phyloP scores from a whole-genome alignment of 2,329 filamentous ascomycete species.

The Teratosphaeria viscida region DNA sequence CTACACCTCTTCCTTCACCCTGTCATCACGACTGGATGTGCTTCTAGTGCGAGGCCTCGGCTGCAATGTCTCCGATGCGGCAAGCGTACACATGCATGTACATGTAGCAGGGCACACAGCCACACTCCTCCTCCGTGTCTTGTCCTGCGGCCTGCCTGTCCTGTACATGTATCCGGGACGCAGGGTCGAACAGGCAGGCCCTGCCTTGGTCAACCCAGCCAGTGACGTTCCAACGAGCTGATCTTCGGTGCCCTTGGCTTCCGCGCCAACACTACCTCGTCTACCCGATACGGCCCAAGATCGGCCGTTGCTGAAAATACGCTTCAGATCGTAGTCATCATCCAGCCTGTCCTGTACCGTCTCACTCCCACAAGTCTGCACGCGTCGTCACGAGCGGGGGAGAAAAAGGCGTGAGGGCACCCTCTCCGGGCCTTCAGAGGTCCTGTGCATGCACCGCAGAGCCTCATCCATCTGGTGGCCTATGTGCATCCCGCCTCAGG shows the following conservation, averaged over 20 bases:
- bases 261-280: background rate
- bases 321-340: background rate
- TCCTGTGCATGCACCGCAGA: background rate
- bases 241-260: background rate
- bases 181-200: background rate
- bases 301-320: slow-evolving; percentile 2
- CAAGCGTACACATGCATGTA: background rate
- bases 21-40: background rate
- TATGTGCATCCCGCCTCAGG: background rate
- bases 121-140: too few relatives aligned
- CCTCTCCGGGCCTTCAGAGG: background rate
- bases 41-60: background rate
- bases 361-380: background rate
- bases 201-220: background rate
- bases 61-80: background rate
- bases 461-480: background rate
- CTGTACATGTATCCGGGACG: background rate
- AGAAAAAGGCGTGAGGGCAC: background rate
- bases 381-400: background rate
- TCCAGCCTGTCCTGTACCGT: background rate
- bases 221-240: background rate
- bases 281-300: background rate
- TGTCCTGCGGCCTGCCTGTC: too few relatives aligned
- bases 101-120: background rate
- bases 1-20: too few relatives aligned